Percentiles rank a stretch among this genome's conserved stretches.
phyloP scores from a whole-genome alignment of 2,329 filamentous ascomycete genomes.

The Xylaria sp. region DNA sequence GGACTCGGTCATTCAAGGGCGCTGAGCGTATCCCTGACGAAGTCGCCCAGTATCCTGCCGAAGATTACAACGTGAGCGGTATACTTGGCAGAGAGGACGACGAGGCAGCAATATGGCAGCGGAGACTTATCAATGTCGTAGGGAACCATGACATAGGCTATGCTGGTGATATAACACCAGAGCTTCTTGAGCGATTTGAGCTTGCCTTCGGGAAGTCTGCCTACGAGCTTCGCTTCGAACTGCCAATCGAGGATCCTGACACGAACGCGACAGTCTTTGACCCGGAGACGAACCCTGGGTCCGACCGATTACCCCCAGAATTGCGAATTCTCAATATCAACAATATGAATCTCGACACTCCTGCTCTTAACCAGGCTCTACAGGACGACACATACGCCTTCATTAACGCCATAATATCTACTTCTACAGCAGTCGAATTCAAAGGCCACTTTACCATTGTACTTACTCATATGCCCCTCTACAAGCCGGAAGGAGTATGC shows the following conservation, averaged over 20 bases:
- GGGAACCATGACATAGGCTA: constrained; percentile 99
- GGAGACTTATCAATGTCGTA: constrained; percentile 84
- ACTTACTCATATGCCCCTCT: constrained; percentile 90
- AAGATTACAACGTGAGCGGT: constrained; percentile 63
- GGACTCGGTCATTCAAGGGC: constrained; percentile 81
- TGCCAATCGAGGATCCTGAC: constrained; percentile 59
- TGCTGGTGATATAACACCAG: constrained; percentile 85
- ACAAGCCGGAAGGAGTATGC: constrained; percentile 85
- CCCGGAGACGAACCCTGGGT: constrained; percentile 57
- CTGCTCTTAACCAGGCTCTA: constrained; percentile 72
- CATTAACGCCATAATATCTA: constrained; percentile 74
- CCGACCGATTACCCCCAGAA: constrained; percentile 68
- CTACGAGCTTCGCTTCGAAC: constrained; percentile 83
- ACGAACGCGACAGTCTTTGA: constrained; percentile 57
- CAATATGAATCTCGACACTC: constrained; percentile 91
- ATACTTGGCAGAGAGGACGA: constrained; percentile 59
- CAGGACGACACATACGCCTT: constrained; percentile 84
- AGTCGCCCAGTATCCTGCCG: constrained; percentile 59
- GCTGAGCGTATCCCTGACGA: constrained; percentile 71
- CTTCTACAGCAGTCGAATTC: constrained; percentile 69
- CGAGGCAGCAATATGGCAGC: constrained; percentile 71
- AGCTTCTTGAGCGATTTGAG: constrained; percentile 84
- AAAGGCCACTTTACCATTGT: constrained; percentile 80
- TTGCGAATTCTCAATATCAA: constrained; percentile 89
- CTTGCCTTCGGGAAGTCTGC: constrained; percentile 86